Evolutionary conservation across 352 stramenopile species (phyloP).

Genomic region (Plasmopara viticola): DNA sequence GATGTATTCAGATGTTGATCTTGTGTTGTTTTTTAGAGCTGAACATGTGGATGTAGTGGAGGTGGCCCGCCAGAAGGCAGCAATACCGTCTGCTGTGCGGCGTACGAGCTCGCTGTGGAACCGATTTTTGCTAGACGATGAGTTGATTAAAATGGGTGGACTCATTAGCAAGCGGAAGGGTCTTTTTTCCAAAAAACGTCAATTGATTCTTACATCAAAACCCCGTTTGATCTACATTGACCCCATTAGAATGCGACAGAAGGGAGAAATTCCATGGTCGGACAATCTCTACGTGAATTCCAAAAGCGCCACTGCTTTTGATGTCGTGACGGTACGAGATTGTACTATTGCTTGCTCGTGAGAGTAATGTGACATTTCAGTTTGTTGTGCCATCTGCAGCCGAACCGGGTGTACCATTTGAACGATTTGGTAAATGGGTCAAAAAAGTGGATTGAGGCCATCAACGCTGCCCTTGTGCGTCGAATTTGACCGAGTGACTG

Average conservation of each 20-base stretch:
- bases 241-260: constrained; percentile 87
- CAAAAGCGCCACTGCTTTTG: constrained; percentile 78
- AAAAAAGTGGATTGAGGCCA: constrained; percentile 87
- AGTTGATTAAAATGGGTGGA: constrained; percentile 80
- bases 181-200: constrained; percentile 85
- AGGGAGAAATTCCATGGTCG: constrained; percentile 85
- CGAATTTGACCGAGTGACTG: constrained; percentile 34
- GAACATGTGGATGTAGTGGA: constrained; percentile 67
- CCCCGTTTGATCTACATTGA: constrained; percentile 88
- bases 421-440: constrained; percentile 85
- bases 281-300: constrained; percentile 79
- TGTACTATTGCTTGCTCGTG: neutral
- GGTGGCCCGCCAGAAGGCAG: constrained; percentile 67
- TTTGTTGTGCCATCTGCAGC: constrained; percentile 23
- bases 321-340: constrained; percentile 73
- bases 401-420: constrained; percentile 83
- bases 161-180: constrained; percentile 87
- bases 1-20: neutral
- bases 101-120: constrained; percentile 82
- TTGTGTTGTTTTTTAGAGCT: constrained; percentile 18
- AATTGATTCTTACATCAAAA: constrained; percentile 82
- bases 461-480: constrained; percentile 78
- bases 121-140: constrained; percentile 81
- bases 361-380: neutral
- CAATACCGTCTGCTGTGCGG: constrained; percentile 52